Conservation (phyloP, 176 grass and related monocot species). For the Musa troglodytarum region DNA sequence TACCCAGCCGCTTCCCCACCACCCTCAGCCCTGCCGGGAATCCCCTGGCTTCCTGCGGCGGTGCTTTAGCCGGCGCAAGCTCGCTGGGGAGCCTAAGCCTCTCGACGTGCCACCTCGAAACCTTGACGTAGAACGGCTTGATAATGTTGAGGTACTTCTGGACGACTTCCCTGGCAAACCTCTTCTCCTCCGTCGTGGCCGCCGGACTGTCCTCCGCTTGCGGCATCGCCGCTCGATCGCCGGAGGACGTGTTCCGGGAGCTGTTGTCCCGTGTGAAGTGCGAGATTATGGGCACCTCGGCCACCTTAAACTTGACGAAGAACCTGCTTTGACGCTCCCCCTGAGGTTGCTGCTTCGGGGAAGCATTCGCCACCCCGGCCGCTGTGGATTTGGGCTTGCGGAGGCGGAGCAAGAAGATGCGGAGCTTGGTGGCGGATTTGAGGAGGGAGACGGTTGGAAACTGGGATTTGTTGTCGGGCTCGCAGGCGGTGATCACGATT, state of each 20-base stretch:
- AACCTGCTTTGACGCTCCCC: slow-evolving; percentile 30
- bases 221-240: background rate
- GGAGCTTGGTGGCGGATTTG: slow-evolving; percentile 64
- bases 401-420: slow-evolving; percentile 70
- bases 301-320: slow-evolving; percentile 71
- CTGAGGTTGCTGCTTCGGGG: slow-evolving; percentile 19
- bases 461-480: slow-evolving; percentile 14
- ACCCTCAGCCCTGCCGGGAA: slow-evolving; percentile 6
- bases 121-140: slow-evolving; percentile 32
- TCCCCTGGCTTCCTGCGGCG: background rate
- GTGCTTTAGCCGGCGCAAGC: background rate
- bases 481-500: slow-evolving; percentile 10
- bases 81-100: background rate
- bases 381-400: slow-evolving; percentile 29
- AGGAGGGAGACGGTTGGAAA: slow-evolving; percentile 37
- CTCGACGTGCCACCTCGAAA: slow-evolving; percentile 9
- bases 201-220: slow-evolving; percentile 17
- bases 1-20: slow-evolving; percentile 29
- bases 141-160: slow-evolving; percentile 77
- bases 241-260: slow-evolving; percentile 22
- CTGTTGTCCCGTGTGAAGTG: slow-evolving; percentile 78
- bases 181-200: background rate
- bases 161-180: slow-evolving; percentile 28
- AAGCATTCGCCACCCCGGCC: background rate
- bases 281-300: slow-evolving; percentile 48